These are phyloP conservation scores for Pochonia chlamydosporia DNA, from an alignment of 2,329 filamentous ascomycete species.

Conservation along the genomic window DNA sequence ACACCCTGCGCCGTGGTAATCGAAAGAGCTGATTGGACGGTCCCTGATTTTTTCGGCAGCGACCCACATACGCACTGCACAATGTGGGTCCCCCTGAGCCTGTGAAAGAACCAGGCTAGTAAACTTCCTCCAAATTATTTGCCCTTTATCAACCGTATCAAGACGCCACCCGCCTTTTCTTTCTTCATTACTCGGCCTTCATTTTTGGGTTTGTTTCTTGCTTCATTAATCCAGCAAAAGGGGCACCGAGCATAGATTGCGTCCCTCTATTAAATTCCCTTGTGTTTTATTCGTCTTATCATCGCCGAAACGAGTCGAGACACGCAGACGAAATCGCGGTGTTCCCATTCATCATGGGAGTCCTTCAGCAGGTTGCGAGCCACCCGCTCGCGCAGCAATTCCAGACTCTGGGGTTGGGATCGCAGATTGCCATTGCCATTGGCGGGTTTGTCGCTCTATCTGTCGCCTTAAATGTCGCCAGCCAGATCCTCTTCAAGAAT, in stretches of 20 bases:
- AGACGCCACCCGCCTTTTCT: background rate
- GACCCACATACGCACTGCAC: background rate
- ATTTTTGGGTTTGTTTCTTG: background rate
- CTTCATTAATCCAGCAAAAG: background rate
- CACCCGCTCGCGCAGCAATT: conserved; percentile 45
- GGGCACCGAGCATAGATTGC: too few species aligned
- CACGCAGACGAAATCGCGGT: background rate
- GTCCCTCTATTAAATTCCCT: background rate
- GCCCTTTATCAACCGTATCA: background rate
- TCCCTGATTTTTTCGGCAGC: conserved; percentile 1
- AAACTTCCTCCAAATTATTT: background rate
- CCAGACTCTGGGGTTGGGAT: conserved; percentile 38
- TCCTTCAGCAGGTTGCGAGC: conserved; percentile 46
- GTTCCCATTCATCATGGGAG: conserved; percentile 39
- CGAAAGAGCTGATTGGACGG: conserved; percentile 4
- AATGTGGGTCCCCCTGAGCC: background rate
- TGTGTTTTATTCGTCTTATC: background rate
- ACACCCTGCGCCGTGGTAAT: background rate
- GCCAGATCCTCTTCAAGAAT: conserved; percentile 76
- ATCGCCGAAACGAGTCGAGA: background rate
- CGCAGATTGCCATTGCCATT: conserved; percentile 41
- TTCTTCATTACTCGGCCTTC: background rate
- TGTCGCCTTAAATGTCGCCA: conserved; percentile 72
- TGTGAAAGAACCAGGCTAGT: background rate
- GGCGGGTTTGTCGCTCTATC: conserved; percentile 42